Evolutionary conservation across 169 alveolate genomes (phyloP).

Genomic region (Cystoisospora suis): DNA sequence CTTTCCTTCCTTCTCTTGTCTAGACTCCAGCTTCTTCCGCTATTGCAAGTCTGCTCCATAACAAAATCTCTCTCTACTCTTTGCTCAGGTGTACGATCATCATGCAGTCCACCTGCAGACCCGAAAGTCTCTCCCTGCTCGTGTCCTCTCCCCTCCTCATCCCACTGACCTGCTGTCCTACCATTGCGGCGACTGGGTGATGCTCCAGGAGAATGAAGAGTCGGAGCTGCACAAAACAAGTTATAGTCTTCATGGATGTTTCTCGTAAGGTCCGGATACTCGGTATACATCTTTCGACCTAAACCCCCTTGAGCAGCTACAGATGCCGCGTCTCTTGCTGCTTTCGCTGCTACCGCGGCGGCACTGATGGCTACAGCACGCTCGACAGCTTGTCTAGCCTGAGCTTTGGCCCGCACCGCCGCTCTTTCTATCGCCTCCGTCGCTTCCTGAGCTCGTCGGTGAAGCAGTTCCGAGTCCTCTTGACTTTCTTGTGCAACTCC

Average conservation of each 20-base stretch:
- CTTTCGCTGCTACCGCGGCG: constrained; percentile 37
- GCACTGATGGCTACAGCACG: constrained; percentile 52
- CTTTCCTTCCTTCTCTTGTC: too few species aligned
- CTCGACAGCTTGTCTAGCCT: constrained; percentile 44
- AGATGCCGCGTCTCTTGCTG: constrained; percentile 40
- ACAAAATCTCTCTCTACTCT: too few species aligned
- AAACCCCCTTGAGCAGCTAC: neutral
- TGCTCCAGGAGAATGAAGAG: too few species aligned
- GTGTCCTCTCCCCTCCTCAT: too few species aligned
- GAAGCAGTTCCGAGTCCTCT: neutral
- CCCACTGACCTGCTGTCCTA: too few species aligned
- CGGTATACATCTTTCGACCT: constrained; percentile 6
- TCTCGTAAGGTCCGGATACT: constrained; percentile 50
- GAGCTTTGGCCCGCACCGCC: constrained; percentile 53
- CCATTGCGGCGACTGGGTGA: too few species aligned
- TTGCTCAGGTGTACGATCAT: too few species aligned
- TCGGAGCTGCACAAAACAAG: constrained; percentile 17
- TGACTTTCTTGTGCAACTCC: neutral
- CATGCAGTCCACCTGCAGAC: too few species aligned
- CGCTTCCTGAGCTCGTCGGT: neutral
- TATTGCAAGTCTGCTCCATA: too few species aligned
- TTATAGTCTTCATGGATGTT: constrained; percentile 51
- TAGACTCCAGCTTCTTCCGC: too few species aligned
- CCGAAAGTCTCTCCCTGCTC: too few species aligned
- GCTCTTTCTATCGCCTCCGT: constrained; percentile 15